Percentiles rank a stretch among this genome's conserved stretches.
These are phyloP conservation scores for Trichomonas tenax DNA, from an alignment of 208 protist species.

Conservation along the genomic window DNA sequence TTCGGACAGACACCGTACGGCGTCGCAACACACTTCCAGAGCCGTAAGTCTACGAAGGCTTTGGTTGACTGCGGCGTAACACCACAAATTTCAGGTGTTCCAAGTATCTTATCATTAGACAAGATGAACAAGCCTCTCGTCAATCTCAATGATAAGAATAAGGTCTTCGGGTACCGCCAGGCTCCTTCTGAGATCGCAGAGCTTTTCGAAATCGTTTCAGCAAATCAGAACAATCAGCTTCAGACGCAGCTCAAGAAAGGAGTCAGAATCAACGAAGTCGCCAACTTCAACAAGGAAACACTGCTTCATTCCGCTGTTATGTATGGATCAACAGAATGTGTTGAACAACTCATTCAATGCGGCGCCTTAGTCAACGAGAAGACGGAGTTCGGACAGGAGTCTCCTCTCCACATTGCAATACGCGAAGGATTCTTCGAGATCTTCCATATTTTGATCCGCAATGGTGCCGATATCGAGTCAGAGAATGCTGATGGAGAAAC, in stretches of 20 bases:
- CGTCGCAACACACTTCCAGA: neutral
- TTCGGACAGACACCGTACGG: neutral
- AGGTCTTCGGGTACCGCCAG: neutral
- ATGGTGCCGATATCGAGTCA: neutral
- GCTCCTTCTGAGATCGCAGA: neutral
- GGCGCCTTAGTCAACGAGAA: neutral
- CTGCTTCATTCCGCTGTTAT: neutral
- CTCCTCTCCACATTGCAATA: constrained; percentile 2
- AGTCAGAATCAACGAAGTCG: neutral
- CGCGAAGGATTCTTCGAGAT: constrained; percentile 4
- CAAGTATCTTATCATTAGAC: neutral
- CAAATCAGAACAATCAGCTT: neutral
- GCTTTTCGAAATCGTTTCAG: neutral
- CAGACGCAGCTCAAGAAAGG: neutral
- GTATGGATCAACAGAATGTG: neutral
- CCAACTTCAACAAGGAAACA: constrained; percentile 4
- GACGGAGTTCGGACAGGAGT: neutral
- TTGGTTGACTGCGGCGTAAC: neutral
- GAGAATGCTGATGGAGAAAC: neutral
- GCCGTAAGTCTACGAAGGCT: neutral
- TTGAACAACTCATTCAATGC: neutral
- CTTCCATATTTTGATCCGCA: neutral
- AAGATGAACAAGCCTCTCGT: neutral
- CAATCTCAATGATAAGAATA: neutral
- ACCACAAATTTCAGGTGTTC: neutral